These are phyloP conservation scores for Metarhizium anisopliae DNA, from an alignment of 2,329 filamentous ascomycete species.

Conservation along the genomic window DNA sequence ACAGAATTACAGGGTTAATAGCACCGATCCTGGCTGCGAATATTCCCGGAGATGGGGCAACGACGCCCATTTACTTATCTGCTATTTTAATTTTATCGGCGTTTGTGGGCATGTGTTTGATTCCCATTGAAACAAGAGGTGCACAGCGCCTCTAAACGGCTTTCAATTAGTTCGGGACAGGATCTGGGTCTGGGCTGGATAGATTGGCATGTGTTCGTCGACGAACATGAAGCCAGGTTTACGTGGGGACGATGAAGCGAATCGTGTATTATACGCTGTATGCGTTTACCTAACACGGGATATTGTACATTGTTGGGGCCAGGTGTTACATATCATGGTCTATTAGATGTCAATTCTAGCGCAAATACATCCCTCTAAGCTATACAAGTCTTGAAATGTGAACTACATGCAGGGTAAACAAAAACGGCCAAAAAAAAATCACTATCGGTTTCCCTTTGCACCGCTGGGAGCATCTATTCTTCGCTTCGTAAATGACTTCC, in stretches of 20 bases:
- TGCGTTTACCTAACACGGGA: background rate
- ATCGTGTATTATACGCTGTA: background rate
- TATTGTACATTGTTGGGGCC: background rate
- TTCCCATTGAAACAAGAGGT: constrained; percentile 55
- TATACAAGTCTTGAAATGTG: background rate
- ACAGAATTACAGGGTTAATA: constrained; percentile 56
- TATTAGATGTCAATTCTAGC: background rate
- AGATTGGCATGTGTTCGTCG: background rate
- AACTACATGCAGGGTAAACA: background rate
- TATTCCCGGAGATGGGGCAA: constrained; percentile 47
- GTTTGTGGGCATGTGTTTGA: constrained; percentile 49
- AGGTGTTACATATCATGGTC: background rate
- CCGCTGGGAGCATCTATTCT: constrained; percentile 54
- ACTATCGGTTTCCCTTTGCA: constrained; percentile 41
- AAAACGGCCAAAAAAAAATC: background rate
- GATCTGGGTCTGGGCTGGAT: background rate
- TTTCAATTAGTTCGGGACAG: background rate
- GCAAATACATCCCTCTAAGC: background rate
- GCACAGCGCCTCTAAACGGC: constrained; percentile 42
- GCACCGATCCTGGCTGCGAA: constrained; percentile 61
- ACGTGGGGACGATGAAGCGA: background rate
- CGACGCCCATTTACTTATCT: constrained; percentile 48
- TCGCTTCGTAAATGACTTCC: constrained; percentile 53
- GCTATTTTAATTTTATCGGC: constrained; percentile 48
- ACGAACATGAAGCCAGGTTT: background rate